Percentiles rank a stretch among this genome's conserved stretches.
Conservation (phyloP, 352 stramenopile genomes). For the Phytophthora nicotianae region DNA sequence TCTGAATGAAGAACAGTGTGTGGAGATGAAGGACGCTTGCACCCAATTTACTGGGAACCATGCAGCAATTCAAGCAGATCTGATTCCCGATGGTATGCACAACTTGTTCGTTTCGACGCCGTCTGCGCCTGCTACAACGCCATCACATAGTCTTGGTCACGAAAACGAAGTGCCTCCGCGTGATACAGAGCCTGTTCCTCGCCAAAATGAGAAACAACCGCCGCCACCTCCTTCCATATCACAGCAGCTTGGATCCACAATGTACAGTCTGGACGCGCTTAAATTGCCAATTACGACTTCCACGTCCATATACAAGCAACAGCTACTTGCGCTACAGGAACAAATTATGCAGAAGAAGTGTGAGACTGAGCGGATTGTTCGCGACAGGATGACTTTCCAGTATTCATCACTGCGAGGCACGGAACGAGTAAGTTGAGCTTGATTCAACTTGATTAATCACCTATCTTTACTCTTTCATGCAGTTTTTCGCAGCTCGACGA, state of each 20-base stretch:
- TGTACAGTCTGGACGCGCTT: constrained; percentile 46
- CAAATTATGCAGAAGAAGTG: constrained; percentile 73
- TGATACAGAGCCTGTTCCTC: not conserved
- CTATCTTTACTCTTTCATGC: constrained; percentile 4
- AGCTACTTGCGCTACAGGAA: constrained; percentile 59
- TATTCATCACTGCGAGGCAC: constrained; percentile 63
- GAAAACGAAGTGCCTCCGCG: not conserved
- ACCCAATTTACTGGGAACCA: constrained; percentile 84
- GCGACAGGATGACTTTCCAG: constrained; percentile 58
- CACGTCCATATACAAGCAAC: constrained; percentile 74
- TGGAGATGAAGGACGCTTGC: constrained; percentile 67
- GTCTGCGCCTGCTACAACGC: not conserved
- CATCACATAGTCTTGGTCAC: not conserved
- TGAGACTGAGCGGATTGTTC: constrained; percentile 67
- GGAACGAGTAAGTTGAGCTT: constrained; percentile 44
- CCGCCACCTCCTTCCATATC: constrained; percentile 11
- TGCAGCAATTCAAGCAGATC: constrained; percentile 65
- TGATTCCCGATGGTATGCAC: constrained; percentile 65
- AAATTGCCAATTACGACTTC: constrained; percentile 36
- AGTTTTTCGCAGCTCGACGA: constrained; percentile 60
- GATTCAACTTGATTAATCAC: not conserved
- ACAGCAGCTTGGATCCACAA: constrained; percentile 9
- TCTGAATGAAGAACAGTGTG: not conserved
- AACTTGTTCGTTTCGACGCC: constrained; percentile 22
- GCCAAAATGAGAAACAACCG: constrained; percentile 1